Percentiles rank a stretch among this genome's conserved stretches.
Conservation (phyloP, 2,329 filamentous ascomycete species). For the Botryotinia convoluta region DNA sequence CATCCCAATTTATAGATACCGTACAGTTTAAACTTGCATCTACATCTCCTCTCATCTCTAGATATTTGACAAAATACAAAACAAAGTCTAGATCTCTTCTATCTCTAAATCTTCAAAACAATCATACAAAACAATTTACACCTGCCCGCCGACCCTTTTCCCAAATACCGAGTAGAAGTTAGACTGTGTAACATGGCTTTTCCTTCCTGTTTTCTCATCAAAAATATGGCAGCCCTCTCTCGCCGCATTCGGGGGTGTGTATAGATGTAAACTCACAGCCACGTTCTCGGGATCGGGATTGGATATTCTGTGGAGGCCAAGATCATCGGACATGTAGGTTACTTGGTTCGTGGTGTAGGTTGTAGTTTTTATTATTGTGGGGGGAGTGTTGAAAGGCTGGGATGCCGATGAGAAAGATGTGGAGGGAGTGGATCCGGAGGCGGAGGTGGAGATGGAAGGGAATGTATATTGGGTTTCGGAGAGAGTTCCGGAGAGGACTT, state of each 20-base stretch:
- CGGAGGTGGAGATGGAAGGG: slow-evolving; percentile 47
- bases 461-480: slow-evolving; percentile 62
- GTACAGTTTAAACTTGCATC: background rate
- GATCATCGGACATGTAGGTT: slow-evolving; percentile 87
- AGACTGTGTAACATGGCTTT: slow-evolving; percentile 67
- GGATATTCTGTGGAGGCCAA: slow-evolving; percentile 79
- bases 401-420: slow-evolving; percentile 59
- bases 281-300: slow-evolving; percentile 70
- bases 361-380: slow-evolving; percentile 64
- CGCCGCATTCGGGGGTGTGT: slow-evolving; percentile 86
- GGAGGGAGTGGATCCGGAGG: background rate
- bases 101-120: background rate
- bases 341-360: slow-evolving; percentile 70
- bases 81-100: background rate
- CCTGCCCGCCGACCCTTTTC: slow-evolving; percentile 9
- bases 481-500: slow-evolving; percentile 70
- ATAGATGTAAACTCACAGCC: slow-evolving; percentile 83
- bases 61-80: background rate
- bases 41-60: background rate
- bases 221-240: slow-evolving; percentile 80
- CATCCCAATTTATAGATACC: background rate
- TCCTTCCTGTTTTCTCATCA: slow-evolving; percentile 71
- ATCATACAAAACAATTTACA: background rate
- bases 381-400: slow-evolving; percentile 45
- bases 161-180: slow-evolving; percentile 69